Percentiles rank a stretch among this genome's conserved stretches.
Evolutionary conservation across 768 basidiomycete genomes (phyloP).

Genomic region (Mycena maculata): DNA sequence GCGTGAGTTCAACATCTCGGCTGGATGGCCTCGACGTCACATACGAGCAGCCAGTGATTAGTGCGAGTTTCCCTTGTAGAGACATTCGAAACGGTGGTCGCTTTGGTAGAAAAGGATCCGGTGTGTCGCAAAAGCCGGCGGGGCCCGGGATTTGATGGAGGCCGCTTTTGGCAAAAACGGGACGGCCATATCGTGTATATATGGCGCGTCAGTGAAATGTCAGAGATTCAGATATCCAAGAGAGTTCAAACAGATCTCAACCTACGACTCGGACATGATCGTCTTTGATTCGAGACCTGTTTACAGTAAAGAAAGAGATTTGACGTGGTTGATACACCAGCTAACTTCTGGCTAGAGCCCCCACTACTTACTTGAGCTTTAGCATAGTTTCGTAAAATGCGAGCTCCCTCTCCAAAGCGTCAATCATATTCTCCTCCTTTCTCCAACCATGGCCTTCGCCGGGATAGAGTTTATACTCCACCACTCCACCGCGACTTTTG

Average conservation of each 20-base stretch:
- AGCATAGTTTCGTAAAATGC: conserved; percentile 53
- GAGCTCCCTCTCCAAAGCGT: conserved; percentile 56
- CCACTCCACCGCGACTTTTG: conserved; percentile 50
- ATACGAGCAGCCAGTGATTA: conserved; percentile 54
- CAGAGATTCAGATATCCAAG: too few species aligned
- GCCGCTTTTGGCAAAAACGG: too few species aligned
- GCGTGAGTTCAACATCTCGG: neutral
- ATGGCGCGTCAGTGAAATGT: too few species aligned
- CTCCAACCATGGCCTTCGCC: conserved; percentile 66
- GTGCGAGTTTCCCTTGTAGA: conserved; percentile 46
- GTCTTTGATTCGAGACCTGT: too few species aligned
- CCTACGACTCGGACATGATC: too few species aligned
- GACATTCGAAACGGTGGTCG: conserved; percentile 4
- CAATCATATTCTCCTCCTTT: conserved; percentile 56
- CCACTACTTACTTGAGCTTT: conserved; percentile 11
- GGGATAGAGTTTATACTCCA: conserved; percentile 60
- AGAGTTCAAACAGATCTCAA: too few species aligned
- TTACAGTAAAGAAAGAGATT: too few species aligned
- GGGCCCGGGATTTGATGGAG: neutral
- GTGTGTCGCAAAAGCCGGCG: neutral
- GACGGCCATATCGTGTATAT: neutral
- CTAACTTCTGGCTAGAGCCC: too few species aligned
- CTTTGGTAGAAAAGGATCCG: too few species aligned
- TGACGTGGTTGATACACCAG: too few species aligned
- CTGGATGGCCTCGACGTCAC: conserved; percentile 23